These are phyloP conservation scores for Pycnococcus provasolii DNA, from an alignment of 139 green algal species.

Conservation along the genomic window DNA sequence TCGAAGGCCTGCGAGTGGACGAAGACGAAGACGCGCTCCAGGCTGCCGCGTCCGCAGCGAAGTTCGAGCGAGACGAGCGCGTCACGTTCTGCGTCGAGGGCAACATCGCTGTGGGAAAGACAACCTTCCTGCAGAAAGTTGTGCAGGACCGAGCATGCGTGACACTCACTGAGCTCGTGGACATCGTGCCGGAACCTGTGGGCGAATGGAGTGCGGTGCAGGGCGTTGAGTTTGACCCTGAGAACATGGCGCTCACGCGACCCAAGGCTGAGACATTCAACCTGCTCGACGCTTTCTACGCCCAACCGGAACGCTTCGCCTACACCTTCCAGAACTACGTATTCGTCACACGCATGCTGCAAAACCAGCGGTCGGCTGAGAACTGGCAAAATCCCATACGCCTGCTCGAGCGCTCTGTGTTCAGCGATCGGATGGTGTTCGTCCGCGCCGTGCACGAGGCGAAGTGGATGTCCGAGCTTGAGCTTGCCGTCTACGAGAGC, in stretches of 20 bases:
- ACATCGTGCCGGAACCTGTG: constrained; percentile 89
- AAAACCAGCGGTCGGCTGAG: constrained; percentile 26
- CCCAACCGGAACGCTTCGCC: constrained; percentile 65
- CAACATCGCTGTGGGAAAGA: constrained; percentile 93
- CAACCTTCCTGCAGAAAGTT: constrained; percentile 71
- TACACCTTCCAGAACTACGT: constrained; percentile 99
- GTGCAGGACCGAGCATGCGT: constrained; percentile 24
- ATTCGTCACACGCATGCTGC: constrained; percentile 69
- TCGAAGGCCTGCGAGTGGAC: constrained; percentile 15
- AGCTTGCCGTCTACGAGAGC: constrained; percentile 76
- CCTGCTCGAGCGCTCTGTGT: constrained; percentile 88
- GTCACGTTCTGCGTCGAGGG: constrained; percentile 91
- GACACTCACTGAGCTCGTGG: constrained; percentile 42
- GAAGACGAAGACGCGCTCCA: background rate
- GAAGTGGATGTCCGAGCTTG: constrained; percentile 69
- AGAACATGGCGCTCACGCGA: background rate
- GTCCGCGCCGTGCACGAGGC: constrained; percentile 72
- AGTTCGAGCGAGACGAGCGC: background rate
- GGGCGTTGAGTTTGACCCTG: constrained; percentile 3
- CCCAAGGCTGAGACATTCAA: constrained; percentile 45
- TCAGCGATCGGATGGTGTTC: constrained; percentile 95
- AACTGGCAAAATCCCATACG: constrained; percentile 40
- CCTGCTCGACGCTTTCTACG: constrained; percentile 86
- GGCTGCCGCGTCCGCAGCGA: background rate
- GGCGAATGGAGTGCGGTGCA: constrained; percentile 75